Evolutionary conservation across 2,329 filamentous ascomycete genomes (phyloP).

Genomic region (Chaetomiaceae sp.): DNA sequence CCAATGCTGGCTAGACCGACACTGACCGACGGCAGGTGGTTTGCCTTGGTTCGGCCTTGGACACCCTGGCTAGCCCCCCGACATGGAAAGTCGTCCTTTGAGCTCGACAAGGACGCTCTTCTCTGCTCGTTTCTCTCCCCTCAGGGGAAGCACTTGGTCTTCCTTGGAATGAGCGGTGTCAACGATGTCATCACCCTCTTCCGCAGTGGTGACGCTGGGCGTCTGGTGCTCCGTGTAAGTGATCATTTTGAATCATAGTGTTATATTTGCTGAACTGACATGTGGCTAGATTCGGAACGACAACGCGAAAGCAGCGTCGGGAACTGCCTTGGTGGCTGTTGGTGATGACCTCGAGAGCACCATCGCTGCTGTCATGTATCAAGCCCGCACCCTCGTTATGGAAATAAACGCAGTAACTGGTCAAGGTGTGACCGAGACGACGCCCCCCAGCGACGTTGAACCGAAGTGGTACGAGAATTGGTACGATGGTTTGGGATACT

Average conservation of each 20-base stretch:
- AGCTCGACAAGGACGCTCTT: slow-evolving; percentile 71
- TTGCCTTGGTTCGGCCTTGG: slow-evolving; percentile 74
- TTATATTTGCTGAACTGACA: background rate
- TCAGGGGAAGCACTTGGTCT: slow-evolving; percentile 68
- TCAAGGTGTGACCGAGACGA: slow-evolving; percentile 43
- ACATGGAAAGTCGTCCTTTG: slow-evolving; percentile 65
- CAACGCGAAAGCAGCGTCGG: slow-evolving; percentile 46
- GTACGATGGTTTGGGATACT: slow-evolving; percentile 91
- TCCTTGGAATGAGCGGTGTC: slow-evolving; percentile 73
- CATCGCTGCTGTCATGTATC: slow-evolving; percentile 78
- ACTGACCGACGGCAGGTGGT: slow-evolving; percentile 54
- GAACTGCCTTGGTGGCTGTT: slow-evolving; percentile 64
- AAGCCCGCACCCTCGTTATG: slow-evolving; percentile 65
- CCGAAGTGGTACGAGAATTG: slow-evolving; percentile 75
- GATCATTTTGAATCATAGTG: background rate
- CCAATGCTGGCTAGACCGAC: background rate
- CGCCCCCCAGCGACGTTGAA: slow-evolving; percentile 45
- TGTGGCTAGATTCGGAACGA: slow-evolving; percentile 59
- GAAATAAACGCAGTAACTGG: slow-evolving; percentile 39
- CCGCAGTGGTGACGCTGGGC: slow-evolving; percentile 58
- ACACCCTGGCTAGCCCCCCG: slow-evolving; percentile 84
- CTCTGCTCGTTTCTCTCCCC: slow-evolving; percentile 70
- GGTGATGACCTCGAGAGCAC: slow-evolving; percentile 70
- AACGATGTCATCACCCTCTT: slow-evolving; percentile 67
- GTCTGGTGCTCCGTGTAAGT: slow-evolving; percentile 62